Evolutionary conservation across 805 yeast species (phyloP), one percentile per base, ranked within the genome.

Genomic region (Schwanniomyces vanrijiae): DNA sequence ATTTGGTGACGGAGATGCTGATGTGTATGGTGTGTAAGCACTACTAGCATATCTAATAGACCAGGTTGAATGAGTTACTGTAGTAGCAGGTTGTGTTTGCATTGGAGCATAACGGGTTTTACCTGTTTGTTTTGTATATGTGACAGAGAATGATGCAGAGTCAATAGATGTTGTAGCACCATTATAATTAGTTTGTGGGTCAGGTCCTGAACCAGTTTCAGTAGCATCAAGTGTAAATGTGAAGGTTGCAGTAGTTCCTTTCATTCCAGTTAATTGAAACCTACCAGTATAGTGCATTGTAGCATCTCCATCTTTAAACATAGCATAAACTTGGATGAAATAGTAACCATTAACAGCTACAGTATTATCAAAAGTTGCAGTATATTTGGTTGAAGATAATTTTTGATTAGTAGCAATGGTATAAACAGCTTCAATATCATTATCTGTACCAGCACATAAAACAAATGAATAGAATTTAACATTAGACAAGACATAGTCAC

Each of bases 31-130:
- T 8, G 68, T 55, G 45, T 80, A 87, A 0, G 87, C 73, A 45
- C 89, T 80, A 0, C 96, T 80, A 14, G 92, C 82, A 62, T 67
- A 84, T 53, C 81, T 73, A 55, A 83, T 77, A 9, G 85, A 62
- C 84, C 91, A 86, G 3, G 84, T 66, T 8, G 85, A 75, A 33
- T 73, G 80, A 0, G 96, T 87, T 21, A 90, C 80, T 8, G 68
- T 69, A 1, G 86, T 59, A 3, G 85, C 88, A 5, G 99, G 97
- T 67, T 90, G 96, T 49, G 75, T 63, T 69, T 91, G 97, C 96
- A 90, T 89, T 44, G 97, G 97, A 1, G 98, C 97, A 65, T 69
- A 88, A 56, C 91, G 79, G 8, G 88, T 81, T 18, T 55, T 65
- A 25, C 96, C 96, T 0, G 94, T 85, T 69, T 92, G 98, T 56